Evolutionary conservation across 2,329 filamentous ascomycete genomes (phyloP).

Genomic region (Magnaporthiopsis incrustans): DNA sequence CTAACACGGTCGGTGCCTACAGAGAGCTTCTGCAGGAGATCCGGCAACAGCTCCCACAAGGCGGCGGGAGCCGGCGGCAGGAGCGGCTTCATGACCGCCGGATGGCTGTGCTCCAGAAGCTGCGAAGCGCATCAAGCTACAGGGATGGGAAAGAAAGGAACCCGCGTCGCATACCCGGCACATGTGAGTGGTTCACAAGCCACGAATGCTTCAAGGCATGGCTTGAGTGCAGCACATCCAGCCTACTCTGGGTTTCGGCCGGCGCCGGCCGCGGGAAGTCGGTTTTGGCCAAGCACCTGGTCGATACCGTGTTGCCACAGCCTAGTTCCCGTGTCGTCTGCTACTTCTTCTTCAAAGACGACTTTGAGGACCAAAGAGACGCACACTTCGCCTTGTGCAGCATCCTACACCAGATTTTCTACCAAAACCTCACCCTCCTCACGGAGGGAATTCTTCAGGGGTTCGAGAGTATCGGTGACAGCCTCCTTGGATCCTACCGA

Average conservation of each 20-base stretch:
- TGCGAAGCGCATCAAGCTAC: too few species aligned
- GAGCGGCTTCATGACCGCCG: too few species aligned
- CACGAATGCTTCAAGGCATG: conserved; percentile 2
- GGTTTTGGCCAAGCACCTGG: conserved; percentile 5
- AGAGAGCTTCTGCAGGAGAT: too few species aligned
- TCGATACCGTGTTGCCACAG: background rate
- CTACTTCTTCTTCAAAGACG: background rate
- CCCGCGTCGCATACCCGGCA: background rate
- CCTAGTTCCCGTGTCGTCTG: background rate
- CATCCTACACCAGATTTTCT: background rate
- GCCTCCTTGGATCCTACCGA: background rate
- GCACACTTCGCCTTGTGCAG: background rate
- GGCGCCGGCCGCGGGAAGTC: conserved; percentile 9
- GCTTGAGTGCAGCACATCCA: background rate
- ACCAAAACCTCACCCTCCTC: background rate
- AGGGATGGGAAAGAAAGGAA: too few species aligned
- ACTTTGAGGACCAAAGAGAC: background rate
- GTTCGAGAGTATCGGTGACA: background rate
- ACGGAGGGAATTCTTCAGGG: background rate
- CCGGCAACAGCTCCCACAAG: too few species aligned
- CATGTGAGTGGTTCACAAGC: conserved; percentile 9
- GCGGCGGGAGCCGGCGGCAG: too few species aligned
- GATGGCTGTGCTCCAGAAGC: too few species aligned
- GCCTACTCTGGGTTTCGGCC: conserved; percentile 10
- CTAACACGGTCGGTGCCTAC: too few species aligned